phyloP scores from a whole-genome alignment of 805 yeast species.

The Candida fluviatilis region DNA sequence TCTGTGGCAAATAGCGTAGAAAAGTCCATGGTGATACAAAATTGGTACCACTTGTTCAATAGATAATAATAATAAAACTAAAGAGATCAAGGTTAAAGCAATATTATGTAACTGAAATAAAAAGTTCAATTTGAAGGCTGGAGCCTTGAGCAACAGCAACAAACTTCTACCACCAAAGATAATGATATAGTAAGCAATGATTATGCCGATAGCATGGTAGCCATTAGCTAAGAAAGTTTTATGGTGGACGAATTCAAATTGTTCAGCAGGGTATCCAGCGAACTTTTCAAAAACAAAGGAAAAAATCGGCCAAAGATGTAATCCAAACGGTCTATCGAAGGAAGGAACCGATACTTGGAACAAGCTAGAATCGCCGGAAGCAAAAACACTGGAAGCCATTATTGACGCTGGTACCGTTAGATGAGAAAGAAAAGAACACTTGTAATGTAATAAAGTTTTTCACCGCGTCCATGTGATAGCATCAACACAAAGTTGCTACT shows the following conservation, averaged over 20 bases:
- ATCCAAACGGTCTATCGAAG: slow-evolving; percentile 48
- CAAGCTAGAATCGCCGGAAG: slow-evolving; percentile 5
- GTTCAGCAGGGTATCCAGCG: slow-evolving; percentile 56
- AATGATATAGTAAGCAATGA: slow-evolving; percentile 37
- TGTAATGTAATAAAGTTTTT: background rate
- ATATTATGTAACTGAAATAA: slow-evolving; percentile 86
- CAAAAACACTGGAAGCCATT: background rate
- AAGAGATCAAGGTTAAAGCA: slow-evolving; percentile 64
- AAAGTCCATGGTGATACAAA: slow-evolving; percentile 66
- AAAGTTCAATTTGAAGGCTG: slow-evolving; percentile 69
- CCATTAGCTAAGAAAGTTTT: slow-evolving; percentile 66
- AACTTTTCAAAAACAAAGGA: slow-evolving; percentile 40
- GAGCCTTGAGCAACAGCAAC: slow-evolving; percentile 44
- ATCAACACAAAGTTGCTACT: too few relatives aligned
- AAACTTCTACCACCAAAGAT: slow-evolving; percentile 70
- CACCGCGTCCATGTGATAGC: background rate
- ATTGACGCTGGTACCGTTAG: background rate
- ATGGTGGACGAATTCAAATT: slow-evolving; percentile 65
- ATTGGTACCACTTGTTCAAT: slow-evolving; percentile 86
- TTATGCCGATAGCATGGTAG: slow-evolving; percentile 45
- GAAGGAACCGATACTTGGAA: slow-evolving; percentile 30
- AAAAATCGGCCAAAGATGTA: slow-evolving; percentile 69
- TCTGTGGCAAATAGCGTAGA: slow-evolving; percentile 75
- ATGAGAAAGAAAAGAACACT: background rate
- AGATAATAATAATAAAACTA: slow-evolving; percentile 60